Conservation (phyloP, 192 early-diverging fungal species). For the Phlyctochytrium bullatum region DNA sequence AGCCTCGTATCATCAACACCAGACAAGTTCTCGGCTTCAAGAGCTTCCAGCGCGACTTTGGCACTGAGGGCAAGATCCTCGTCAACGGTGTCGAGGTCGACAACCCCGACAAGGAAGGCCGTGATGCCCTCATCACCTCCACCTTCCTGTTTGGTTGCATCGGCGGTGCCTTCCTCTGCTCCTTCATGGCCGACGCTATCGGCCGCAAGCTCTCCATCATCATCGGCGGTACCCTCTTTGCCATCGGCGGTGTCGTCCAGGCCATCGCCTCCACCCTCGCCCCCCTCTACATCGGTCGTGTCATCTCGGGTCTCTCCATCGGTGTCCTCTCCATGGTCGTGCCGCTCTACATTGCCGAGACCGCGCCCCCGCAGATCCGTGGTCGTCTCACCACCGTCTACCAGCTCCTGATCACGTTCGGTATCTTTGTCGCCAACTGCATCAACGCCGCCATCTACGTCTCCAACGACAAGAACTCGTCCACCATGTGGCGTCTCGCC, state of each 20-base stretch:
- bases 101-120: background rate
- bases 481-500: slow-evolving; percentile 72
- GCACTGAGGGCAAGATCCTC: slow-evolving; percentile 8
- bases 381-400: too few species aligned
- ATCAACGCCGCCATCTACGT: slow-evolving; percentile 49
- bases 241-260: too few species aligned
- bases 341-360: too few species aligned
- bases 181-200: too few species aligned
- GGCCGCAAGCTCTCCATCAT: too few species aligned
- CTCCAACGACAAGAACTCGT: slow-evolving; percentile 25
- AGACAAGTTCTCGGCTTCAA: slow-evolving; percentile 43
- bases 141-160: too few species aligned
- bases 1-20: too few species aligned
- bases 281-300: slow-evolving; percentile 74
- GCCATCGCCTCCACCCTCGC: too few species aligned
- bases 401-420: slow-evolving; percentile 95
- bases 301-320: slow-evolving; percentile 77
- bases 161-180: too few species aligned
- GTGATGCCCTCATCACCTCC: slow-evolving; percentile 15
- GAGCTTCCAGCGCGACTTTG: slow-evolving; percentile 31
- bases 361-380: slow-evolving; percentile 78
- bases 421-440: slow-evolving; percentile 42
- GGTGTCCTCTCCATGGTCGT: slow-evolving; percentile 57
- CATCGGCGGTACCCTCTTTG: too few species aligned
- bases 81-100: slow-evolving; percentile 8